Evolutionary conservation across 2,329 filamentous ascomycete species (phyloP).

Genomic region (Lasiodiplodia gonubiensis): DNA sequence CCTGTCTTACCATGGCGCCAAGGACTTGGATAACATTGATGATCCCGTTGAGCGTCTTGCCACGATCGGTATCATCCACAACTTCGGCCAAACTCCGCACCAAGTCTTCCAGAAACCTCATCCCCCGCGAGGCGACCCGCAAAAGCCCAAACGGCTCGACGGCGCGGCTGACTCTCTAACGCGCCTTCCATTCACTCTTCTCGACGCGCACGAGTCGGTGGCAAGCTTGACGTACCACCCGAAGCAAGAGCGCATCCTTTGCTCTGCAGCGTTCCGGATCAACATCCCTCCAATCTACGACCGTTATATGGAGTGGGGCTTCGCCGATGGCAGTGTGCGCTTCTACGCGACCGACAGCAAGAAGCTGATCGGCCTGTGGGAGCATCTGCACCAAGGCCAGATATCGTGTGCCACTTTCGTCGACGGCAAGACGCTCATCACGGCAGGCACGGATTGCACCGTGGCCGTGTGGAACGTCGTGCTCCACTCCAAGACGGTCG

Average conservation of each 20-base stretch:
- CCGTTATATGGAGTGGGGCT: constrained; percentile 95
- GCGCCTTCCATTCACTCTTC: constrained; percentile 76
- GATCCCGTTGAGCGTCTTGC: constrained; percentile 86
- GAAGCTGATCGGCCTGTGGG: constrained; percentile 84
- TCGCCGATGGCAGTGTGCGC: constrained; percentile 87
- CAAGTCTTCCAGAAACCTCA: constrained; percentile 89
- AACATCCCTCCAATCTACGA: constrained; percentile 88
- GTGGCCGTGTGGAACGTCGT: constrained; percentile 83
- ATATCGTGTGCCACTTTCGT: constrained; percentile 83
- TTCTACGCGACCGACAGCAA: constrained; percentile 87
- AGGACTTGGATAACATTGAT: constrained; percentile 86
- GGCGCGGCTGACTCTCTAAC: constrained; percentile 76
- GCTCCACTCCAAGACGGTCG: constrained; percentile 67
- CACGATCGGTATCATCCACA: constrained; percentile 95
- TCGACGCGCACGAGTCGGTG: constrained; percentile 79
- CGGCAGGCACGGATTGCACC: constrained; percentile 89
- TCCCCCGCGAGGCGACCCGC: constrained; percentile 72
- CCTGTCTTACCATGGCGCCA: constrained; percentile 91
- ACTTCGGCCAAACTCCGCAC: constrained; percentile 96
- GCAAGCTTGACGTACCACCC: constrained; percentile 77
- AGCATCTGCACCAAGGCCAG: constrained; percentile 91
- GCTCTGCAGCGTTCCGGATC: constrained; percentile 80
- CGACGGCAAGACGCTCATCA: constrained; percentile 88
- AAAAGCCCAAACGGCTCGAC: constrained; percentile 75
- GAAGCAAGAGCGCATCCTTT: constrained; percentile 82